Evolutionary conservation across 192 early-diverging fungal genomes (phyloP).

Genomic region (Dispira simplex): DNA sequence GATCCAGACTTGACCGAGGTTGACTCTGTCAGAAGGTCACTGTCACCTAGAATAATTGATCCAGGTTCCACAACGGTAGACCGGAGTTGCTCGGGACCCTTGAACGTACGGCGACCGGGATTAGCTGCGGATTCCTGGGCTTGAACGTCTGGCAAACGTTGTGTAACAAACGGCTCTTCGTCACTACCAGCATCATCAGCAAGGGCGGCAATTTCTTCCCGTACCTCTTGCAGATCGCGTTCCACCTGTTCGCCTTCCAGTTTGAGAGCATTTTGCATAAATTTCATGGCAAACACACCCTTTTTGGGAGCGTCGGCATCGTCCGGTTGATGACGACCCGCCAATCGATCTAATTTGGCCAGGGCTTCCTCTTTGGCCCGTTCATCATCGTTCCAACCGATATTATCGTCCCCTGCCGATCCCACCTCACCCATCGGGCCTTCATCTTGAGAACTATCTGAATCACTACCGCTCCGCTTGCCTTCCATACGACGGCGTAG

Average conservation of each 20-base stretch:
- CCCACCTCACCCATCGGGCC: constrained; percentile 11
- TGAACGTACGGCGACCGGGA: constrained; percentile 6
- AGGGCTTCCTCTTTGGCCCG: constrained; percentile 24
- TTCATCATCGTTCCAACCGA: constrained; percentile 31
- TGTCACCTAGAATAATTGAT: background rate
- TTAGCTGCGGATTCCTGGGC: background rate
- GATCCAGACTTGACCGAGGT: background rate
- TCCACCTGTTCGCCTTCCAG: constrained; percentile 30
- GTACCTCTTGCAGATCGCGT: constrained; percentile 25
- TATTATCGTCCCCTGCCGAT: constrained; percentile 12
- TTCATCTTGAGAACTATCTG: constrained; percentile 25
- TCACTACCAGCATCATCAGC: constrained; percentile 12
- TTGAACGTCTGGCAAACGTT: background rate
- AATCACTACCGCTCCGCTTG: constrained; percentile 37
- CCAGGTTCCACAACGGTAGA: background rate
- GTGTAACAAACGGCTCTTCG: background rate
- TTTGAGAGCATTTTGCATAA: constrained; percentile 80
- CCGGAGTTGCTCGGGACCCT: background rate
- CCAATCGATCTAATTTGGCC: constrained; percentile 31
- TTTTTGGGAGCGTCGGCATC: constrained; percentile 27
- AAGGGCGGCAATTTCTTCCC: constrained; percentile 25
- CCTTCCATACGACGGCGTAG: constrained; percentile 73
- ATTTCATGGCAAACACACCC: constrained; percentile 92
- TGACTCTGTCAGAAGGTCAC: background rate
- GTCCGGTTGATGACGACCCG: background rate